Conservation (phyloP, 1,284 basidiomycete genomes). For the Taiwanofungus camphoratus region DNA sequence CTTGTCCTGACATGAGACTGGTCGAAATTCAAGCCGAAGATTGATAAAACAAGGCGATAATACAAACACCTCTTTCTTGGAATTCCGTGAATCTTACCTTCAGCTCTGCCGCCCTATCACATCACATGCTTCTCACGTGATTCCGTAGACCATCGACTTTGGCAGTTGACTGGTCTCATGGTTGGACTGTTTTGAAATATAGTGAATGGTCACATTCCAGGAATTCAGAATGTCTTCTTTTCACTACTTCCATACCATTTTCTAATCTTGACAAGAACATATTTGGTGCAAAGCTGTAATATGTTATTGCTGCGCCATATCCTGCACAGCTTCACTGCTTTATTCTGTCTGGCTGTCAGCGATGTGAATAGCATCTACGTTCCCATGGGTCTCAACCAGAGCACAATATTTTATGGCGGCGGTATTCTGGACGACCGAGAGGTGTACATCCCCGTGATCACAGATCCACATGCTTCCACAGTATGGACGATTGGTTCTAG, state of each 20-base stretch:
- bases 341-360: too few species aligned
- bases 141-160: neutral
- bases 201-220: too few species aligned
- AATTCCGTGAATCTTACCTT: neutral
- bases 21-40: neutral
- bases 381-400: neutral
- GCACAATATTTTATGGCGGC: neutral
- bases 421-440: conserved; percentile 5
- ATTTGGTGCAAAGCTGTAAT: neutral
- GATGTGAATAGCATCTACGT: neutral
- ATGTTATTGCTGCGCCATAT: neutral
- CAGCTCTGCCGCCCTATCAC: too few species aligned
- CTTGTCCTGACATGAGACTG: neutral
- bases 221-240: too few species aligned
- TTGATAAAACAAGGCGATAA: conserved; percentile 2
- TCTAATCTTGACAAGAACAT: neutral
- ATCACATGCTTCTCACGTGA: neutral
- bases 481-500: conserved; percentile 15
- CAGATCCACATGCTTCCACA: conserved; percentile 9
- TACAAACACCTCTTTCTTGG: conserved; percentile 35
- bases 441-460: conserved; percentile 16
- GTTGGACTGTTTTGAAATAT: too few species aligned
- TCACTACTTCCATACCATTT: conserved; percentile 30
- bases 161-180: too few species aligned
- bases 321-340: neutral